A percentile compares a stretch with the other conserved stretches of the same genome.
phyloP scores from a whole-genome alignment of 257 asterid genomes.

The Mitragyna speciosa region DNA sequence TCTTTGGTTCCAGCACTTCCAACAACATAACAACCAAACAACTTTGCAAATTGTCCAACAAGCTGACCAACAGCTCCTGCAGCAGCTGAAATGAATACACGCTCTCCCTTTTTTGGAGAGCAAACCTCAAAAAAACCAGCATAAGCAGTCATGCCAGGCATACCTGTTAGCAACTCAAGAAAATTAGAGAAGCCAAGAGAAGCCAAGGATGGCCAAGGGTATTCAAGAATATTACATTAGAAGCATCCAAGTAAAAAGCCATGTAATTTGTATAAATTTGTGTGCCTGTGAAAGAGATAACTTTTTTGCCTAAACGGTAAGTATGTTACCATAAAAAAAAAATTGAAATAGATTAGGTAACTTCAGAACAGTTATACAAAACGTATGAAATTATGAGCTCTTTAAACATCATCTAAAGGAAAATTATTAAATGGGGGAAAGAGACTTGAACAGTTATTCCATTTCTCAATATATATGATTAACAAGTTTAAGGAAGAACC shows the following conservation, averaged over 20 bases:
- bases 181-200: background rate
- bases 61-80: conserved; percentile 42
- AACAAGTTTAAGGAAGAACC: background rate
- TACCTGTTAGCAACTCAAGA: conserved; percentile 13
- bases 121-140: conserved; percentile 36
- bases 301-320: background rate
- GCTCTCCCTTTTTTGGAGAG: conserved; percentile 36
- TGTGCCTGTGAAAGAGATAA: background rate
- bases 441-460: background rate
- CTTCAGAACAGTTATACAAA: background rate
- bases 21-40: conserved; percentile 33
- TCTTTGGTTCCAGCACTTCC: conserved; percentile 38
- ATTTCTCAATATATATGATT: background rate
- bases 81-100: conserved; percentile 34
- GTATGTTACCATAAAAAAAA: background rate
- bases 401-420: background rate
- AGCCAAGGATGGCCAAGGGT: background rate
- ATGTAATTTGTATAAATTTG: background rate
- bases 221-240: background rate
- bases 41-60: conserved; percentile 36
- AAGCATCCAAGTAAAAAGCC: background rate
- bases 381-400: background rate
- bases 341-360: background rate
- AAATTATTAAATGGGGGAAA: background rate
- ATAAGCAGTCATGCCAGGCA: conserved; percentile 37